phyloP scores from a whole-genome alignment of 768 basidiomycete genomes.

The Macrolepiota fuliginosa region DNA sequence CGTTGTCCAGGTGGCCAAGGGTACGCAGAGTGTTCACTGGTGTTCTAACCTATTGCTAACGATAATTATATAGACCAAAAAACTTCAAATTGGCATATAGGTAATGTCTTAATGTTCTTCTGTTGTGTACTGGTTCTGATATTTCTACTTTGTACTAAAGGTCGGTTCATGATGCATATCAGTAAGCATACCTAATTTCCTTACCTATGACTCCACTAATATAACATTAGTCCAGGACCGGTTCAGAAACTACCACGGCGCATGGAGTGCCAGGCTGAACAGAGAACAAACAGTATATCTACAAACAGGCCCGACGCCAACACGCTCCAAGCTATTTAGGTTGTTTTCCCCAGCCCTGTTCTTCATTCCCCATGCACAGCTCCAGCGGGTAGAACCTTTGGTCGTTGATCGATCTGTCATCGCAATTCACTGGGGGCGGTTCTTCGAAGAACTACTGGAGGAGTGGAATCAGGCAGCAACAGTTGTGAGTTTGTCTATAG shows the following conservation, averaged over 20 bases:
- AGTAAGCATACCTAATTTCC: neutral
- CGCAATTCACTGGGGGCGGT: neutral
- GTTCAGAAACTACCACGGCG: conserved; percentile 6
- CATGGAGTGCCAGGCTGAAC: neutral
- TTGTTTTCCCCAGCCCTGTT: neutral
- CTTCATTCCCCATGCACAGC: too few species aligned
- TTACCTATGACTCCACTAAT: neutral
- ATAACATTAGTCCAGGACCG: neutral
- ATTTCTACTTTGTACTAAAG: neutral
- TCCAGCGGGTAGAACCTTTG: neutral
- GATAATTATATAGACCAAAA: neutral
- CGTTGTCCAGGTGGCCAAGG: neutral
- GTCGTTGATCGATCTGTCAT: neutral
- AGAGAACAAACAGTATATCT: neutral
- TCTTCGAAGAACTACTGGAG: conserved; percentile 3
- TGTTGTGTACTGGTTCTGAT: neutral
- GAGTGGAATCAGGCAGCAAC: conserved; percentile 4
- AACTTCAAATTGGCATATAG: conserved; percentile 10
- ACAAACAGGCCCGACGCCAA: neutral
- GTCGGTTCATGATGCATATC: conserved; percentile 5
- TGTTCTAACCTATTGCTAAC: neutral
- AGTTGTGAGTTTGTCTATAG: neutral
- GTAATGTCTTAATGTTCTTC: neutral
- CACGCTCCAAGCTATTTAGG: neutral
- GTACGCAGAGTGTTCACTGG: neutral